Evolutionary conservation across 306 rosid species (phyloP).

Genomic region (Quercus gilva): DNA sequence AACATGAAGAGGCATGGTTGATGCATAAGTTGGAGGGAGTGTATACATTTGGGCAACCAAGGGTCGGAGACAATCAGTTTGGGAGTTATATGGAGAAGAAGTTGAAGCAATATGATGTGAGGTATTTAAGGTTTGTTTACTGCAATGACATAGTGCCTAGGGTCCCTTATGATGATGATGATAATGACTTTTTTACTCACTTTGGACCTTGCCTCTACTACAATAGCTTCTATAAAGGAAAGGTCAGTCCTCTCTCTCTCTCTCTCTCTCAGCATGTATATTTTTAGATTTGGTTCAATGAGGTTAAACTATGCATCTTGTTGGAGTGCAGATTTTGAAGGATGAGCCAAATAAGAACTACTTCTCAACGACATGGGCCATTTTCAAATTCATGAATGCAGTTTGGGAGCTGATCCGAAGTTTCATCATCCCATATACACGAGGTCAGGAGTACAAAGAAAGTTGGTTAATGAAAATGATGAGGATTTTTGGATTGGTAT

Average conservation of each 20-base stretch:
- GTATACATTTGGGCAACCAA: slow-evolving; percentile 78
- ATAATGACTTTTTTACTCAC: slow-evolving; percentile 63
- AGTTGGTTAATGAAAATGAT: slow-evolving; percentile 39
- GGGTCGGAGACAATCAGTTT: slow-evolving; percentile 39
- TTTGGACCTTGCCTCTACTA: slow-evolving; percentile 52
- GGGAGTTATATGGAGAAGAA: slow-evolving; percentile 54
- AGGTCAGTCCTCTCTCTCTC: not conserved
- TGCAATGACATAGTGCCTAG: slow-evolving; percentile 63
- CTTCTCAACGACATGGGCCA: slow-evolving; percentile 45
- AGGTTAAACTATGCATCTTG: not conserved
- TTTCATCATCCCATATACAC: slow-evolving; percentile 35
- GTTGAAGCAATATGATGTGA: slow-evolving; percentile 19
- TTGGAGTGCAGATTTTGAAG: slow-evolving; percentile 38
- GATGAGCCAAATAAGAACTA: slow-evolving; percentile 87
- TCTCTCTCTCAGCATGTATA: not conserved
- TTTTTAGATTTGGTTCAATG: not conserved
- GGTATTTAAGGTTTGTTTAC: slow-evolving; percentile 45
- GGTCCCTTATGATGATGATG: slow-evolving; percentile 64
- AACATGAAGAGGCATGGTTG: slow-evolving; percentile 50
- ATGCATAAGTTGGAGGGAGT: slow-evolving; percentile 34
- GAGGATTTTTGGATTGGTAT: slow-evolving; percentile 51
- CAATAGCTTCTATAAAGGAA: slow-evolving; percentile 57
- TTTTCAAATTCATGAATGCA: slow-evolving; percentile 55
- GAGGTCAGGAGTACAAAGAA: slow-evolving; percentile 47
- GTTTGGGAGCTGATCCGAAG: slow-evolving; percentile 73